A percentile compares a stretch with the other conserved stretches of the same genome.
phyloP scores from a whole-genome alignment of 2,329 filamentous ascomycete genomes.

The Cladosporium sp. region DNA sequence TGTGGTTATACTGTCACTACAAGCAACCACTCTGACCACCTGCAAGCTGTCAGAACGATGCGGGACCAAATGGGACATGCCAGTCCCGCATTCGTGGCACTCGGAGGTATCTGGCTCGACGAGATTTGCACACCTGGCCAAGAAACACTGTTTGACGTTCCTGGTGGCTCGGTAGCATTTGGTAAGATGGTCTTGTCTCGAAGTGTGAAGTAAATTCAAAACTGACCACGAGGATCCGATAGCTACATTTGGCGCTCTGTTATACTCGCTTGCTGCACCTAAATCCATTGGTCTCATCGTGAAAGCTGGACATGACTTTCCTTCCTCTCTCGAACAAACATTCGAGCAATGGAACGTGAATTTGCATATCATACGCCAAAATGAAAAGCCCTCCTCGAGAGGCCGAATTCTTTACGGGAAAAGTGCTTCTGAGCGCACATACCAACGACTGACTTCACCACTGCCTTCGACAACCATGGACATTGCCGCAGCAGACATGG shows the following conservation, averaged over 20 bases:
- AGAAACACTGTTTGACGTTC: conserved; percentile 22
- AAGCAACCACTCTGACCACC: not conserved
- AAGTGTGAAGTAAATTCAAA: not conserved
- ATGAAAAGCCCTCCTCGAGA: conserved; percentile 24
- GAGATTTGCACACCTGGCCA: conserved; percentile 27
- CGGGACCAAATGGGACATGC: not conserved
- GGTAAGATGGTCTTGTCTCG: not conserved
- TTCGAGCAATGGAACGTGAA: conserved; percentile 27
- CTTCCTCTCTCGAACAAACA: conserved; percentile 20
- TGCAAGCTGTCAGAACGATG: not conserved
- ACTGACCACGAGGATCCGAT: conserved; percentile 1
- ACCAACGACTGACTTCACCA: conserved; percentile 28
- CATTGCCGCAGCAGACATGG: conserved; percentile 18
- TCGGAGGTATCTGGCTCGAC: conserved; percentile 34
- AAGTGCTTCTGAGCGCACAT: conserved; percentile 19
- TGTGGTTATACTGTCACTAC: not conserved
- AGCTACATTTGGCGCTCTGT: conserved; percentile 31
- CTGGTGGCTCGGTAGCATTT: conserved; percentile 31
- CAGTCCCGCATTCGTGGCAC: conserved; percentile 20
- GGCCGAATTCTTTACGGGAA: conserved; percentile 28
- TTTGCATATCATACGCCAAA: conserved; percentile 22
- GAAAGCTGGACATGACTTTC: conserved; percentile 29
- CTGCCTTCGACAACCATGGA: conserved; percentile 24
- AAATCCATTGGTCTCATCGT: conserved; percentile 25
- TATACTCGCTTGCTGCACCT: conserved; percentile 17